Evolutionary conservation across 2,329 filamentous ascomycete species (phyloP), one percentile per base, ranked within the genome.

Genomic region (Orbilia quercus): DNA sequence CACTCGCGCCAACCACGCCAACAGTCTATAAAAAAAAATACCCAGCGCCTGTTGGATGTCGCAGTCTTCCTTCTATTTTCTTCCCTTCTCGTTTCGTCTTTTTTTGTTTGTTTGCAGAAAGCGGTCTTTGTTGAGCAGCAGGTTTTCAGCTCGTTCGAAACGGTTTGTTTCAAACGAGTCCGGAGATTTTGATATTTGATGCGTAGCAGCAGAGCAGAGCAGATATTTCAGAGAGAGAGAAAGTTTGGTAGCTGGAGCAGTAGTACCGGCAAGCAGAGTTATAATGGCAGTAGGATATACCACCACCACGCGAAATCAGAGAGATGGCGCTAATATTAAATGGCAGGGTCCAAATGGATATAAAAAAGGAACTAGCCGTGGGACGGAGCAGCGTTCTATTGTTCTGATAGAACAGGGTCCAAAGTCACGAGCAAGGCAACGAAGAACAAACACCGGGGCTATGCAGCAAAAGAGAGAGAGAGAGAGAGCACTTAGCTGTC

Each of bases 401-500:
- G 9, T 7, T 45, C 42, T 20, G 18, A 45, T 9, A n/a, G 42
- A 55, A 28, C 14, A 28, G 18, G 63, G 64, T 54, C 55, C 45
- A 55, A 50, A 38, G 25, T n/a, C 34, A 54, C 48, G 42, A 42
- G 53, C 45, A 65, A 55, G 53, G 38, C 53, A 72, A 57, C 53
- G 53, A 65, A 53, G 45, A 48, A 53, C 48, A 45, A 64, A 72
- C 67, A 65, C 67, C 67, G 42, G 67, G 58, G 59, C 59, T 59
- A 65, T 67, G 62, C 62, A 48, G 54, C 55, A 51, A 58, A 58
- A 31, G 20, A 28, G 12, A 31, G 2, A 23, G 7, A 57, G 58
- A 72, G 55, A 60, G 38, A 65, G 57, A 67, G 42, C 57, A 66
- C 63, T 74, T 74, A 66, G 60, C 63, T 74, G 31, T 66, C 42